Evolutionary conservation across 1,284 basidiomycete genomes (phyloP), one percentile per base, ranked within the genome.

Genomic region (Mrakiaceae sp.): DNA sequence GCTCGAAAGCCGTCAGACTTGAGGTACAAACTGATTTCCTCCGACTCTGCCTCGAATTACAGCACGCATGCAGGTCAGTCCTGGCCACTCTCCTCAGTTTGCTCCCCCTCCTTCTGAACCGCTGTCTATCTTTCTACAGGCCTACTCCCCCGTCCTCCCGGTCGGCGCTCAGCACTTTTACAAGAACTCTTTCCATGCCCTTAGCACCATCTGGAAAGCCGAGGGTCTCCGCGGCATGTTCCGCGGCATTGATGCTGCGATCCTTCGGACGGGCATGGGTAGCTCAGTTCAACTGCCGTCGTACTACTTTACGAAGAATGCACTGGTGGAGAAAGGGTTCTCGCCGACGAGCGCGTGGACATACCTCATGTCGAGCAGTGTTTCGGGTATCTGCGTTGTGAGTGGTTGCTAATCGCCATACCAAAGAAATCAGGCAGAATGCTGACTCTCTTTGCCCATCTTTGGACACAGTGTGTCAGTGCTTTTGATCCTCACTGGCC

Each of bases 111-210:
- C 5, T n/a, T 43, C 6, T n/a, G n/a, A n/a, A 43, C 56, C 10
- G 4, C 14, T 27, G 14, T 14, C 7, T 44, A 8, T 14, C 6
- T 58, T 8, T 42, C 40, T 27, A 40, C 39, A 62, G 84, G 93
- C 92, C 46, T 96, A 91, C 77, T 94, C 92, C 0, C 90, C 93
- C 16, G 83, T 85, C 47, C 81, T 96, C n/a, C 94, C 95, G 12
- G 90, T 97, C 66, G 94, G 93, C 63, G 83, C 92, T 12, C 93
- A 97, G 72, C 93, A 94, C 76, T 77, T 90, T 72, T 98, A 98
- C 79, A 88, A 85, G 70, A 87, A 78, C 71, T 87, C 87, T 0
- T 83, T 87, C 60, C 81, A 95, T 71, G 95, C 93, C 0, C 77
- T 98, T 10, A 74, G 79, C 0, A 89, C 85, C 1, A 94, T 98